Percentiles rank a stretch among this genome's conserved stretches.
Conservation (phyloP, 176 grass and related monocot genomes). For the Secale cereale region DNA sequence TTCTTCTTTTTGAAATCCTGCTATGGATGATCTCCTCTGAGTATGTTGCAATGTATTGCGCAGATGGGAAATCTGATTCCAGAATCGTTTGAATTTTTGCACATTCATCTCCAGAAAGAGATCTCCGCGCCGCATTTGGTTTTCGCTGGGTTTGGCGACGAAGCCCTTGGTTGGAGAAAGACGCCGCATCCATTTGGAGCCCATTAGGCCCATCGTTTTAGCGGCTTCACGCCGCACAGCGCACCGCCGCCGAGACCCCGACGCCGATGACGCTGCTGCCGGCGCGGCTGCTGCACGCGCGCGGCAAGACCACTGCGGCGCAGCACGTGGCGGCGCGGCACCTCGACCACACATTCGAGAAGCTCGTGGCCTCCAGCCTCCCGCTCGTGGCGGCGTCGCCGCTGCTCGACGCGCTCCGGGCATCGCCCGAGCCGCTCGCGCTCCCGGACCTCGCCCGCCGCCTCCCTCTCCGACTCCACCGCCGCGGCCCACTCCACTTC, state of each 20-base stretch:
- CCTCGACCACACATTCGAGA: conserved; percentile 75
- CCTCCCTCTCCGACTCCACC: conserved; percentile 60
- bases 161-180: background rate
- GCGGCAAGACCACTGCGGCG: conserved; percentile 61
- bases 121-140: too few species aligned
- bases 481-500: conserved; percentile 57
- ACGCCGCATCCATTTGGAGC: background rate
- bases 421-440: conserved; percentile 38
- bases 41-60: background rate
- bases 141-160: background rate
- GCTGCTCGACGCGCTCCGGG: conserved; percentile 62
- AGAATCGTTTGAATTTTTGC: conserved; percentile 2
- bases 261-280: conserved; percentile 11
- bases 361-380: conserved; percentile 51
- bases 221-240: background rate
- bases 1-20: too few species aligned
- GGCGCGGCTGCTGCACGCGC: conserved; percentile 36
- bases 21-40: background rate
- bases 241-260: background rate
- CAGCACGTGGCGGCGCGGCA: conserved; percentile 60
- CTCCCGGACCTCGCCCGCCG: conserved; percentile 44
- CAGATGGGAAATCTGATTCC: background rate
- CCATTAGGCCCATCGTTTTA: background rate
- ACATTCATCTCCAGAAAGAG: too few species aligned
- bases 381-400: conserved; percentile 63